Evolutionary conservation across 2,329 filamentous ascomycete genomes (phyloP), one percentile per base, ranked within the genome.

Genomic region (Hypoxylon sp.): DNA sequence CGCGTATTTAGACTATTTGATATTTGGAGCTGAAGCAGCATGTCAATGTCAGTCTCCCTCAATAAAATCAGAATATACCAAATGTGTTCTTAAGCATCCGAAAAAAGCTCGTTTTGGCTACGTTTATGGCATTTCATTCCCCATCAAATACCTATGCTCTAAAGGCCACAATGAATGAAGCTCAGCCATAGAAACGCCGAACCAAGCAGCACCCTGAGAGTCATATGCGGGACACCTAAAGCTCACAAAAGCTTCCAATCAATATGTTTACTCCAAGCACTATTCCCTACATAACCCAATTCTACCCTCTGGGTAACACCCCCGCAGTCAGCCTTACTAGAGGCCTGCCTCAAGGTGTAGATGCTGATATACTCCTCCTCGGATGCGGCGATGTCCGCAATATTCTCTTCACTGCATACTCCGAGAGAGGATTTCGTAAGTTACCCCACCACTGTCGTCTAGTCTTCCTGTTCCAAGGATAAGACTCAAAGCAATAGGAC

Each of bases 351-450:
- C 82, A 82, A 9, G 85, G 84, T 3, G 67, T 82, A n/a, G 78
- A 85, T 72, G 85, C 81, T 1, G 76, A 82, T 50, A 76, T 89
- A 4, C 79, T 90, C 14, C 79, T 85, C 0, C 79, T 90, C 2
- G 86, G 85, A 1, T 88, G 85, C 61, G 86, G 86, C 10, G 88
- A 90, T 76, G 77, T 84, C 46, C 82, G 86, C 11, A 85, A 86
- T 67, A 80, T 90, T 28, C 76, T 90, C 0, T 89, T 84, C 71
- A 88, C 87, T 0, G 73, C 79, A 1, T 85, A 84, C 67, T 74
- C 76, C 1, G 80, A 87, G 52, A 70, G 72, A 38, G 79, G 75
- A 1, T 68, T 82, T 28, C 75, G 80, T 81, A 52, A 71, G 81
- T 73, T n/a, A 14, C 51, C 19, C 17, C 17, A 10, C 48, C n/a